Conservation (phyloP, 805 yeast species). For the Lachancea thermotolerans region DNA sequence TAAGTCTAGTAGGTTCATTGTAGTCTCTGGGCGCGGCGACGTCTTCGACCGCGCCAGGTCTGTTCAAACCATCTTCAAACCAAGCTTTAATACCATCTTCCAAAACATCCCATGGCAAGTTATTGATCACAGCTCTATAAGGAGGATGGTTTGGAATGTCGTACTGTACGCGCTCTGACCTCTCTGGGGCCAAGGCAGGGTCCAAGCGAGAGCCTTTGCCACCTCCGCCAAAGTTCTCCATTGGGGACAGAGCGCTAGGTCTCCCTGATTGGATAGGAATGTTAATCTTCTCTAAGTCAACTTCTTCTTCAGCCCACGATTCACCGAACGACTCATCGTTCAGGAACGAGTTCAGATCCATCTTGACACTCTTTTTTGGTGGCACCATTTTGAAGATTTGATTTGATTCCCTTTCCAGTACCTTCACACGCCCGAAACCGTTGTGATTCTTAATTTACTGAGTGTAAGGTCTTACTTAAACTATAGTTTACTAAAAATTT, state of each 20-base stretch:
- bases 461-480: not conserved
- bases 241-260: slow-evolving; percentile 24
- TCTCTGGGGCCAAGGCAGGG: slow-evolving; percentile 35
- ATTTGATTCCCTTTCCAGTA: not conserved
- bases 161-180: slow-evolving; percentile 50
- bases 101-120: slow-evolving; percentile 73
- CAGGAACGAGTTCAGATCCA: slow-evolving; percentile 83
- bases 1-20: slow-evolving; percentile 56
- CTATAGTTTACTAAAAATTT: slow-evolving; percentile 1
- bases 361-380: slow-evolving; percentile 61
- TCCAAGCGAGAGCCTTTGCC: slow-evolving; percentile 31
- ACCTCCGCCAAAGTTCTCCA: slow-evolving; percentile 27
- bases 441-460: not conserved
- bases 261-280: slow-evolving; percentile 37
- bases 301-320: slow-evolving; percentile 83
- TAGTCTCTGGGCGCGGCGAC: slow-evolving; percentile 69
- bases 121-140: slow-evolving; percentile 79
- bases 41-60: slow-evolving; percentile 51
- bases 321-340: slow-evolving; percentile 65
- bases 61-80: slow-evolving; percentile 47
- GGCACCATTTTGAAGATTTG: slow-evolving; percentile 40
- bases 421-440: not conserved
- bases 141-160: slow-evolving; percentile 93
- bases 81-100: slow-evolving; percentile 60
- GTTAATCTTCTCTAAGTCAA: slow-evolving; percentile 60